A percentile compares a stretch with the other conserved stretches of the same genome.
Conservation (phyloP, 768 basidiomycete species). For the Tephrocybe sp. region DNA sequence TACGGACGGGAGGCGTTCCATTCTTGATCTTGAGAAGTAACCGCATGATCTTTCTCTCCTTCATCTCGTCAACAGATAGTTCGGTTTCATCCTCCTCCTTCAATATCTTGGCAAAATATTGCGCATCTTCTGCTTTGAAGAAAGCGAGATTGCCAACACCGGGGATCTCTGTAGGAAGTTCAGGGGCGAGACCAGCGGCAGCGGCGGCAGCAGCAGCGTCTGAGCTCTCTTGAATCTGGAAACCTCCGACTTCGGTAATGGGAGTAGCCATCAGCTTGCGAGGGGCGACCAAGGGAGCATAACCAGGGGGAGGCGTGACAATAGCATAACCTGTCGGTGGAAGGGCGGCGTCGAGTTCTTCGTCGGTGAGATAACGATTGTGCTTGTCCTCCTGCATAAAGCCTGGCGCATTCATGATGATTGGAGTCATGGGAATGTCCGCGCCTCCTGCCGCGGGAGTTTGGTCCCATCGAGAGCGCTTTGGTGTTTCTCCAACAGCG, state of each 20-base stretch:
- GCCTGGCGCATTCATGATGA: slow-evolving; percentile 87
- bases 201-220: slow-evolving; percentile 87
- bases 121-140: slow-evolving; percentile 97
- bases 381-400: slow-evolving; percentile 94
- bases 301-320: slow-evolving; percentile 92
- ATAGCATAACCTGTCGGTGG: slow-evolving; percentile 87
- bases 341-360: slow-evolving; percentile 90
- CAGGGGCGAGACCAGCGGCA: slow-evolving; percentile 89
- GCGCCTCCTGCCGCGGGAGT: slow-evolving; percentile 63
- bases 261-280: slow-evolving; percentile 61
- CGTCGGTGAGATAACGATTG: slow-evolving; percentile 93
- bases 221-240: slow-evolving; percentile 95
- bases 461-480: slow-evolving; percentile 97
- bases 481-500: slow-evolving; percentile 64
- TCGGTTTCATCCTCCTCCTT: slow-evolving; percentile 95
- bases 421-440: slow-evolving; percentile 72
- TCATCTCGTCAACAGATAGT: slow-evolving; percentile 95
- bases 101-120: slow-evolving; percentile 95
- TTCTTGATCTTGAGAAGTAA: slow-evolving; percentile 98
- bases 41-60: slow-evolving; percentile 99
- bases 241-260: slow-evolving; percentile 70
- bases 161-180: slow-evolving; percentile 95
- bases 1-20: slow-evolving; percentile 96
- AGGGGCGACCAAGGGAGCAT: slow-evolving; percentile 74
- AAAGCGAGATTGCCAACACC: slow-evolving; percentile 97